Evolutionary conservation across 371 early-diverging fungal genomes (phyloP), one percentile per base, ranked within the genome.

Genomic region (Mortierella sp.): DNA sequence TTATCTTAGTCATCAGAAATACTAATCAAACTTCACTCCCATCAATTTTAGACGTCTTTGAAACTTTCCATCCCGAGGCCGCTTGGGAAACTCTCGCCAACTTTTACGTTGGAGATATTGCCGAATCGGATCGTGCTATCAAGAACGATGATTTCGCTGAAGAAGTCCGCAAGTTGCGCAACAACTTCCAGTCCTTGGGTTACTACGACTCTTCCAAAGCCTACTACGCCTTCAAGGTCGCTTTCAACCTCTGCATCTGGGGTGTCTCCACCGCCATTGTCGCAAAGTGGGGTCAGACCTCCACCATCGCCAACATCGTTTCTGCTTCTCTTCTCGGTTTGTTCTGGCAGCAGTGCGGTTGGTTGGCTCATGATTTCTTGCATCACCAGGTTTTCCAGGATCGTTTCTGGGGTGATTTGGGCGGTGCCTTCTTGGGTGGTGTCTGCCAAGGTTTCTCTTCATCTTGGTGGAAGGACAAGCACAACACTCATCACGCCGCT

Each of bases 381-480:
- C 96, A 96, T 72, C 93, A 95, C 84, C 95, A 95, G 68, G 91
- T 93, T 35, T 95, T 94, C 80, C 81, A 88, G 43, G 90, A 91
- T 75, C 89, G 95, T 37, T 64, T 71, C 42, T 83, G 83, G 70
- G 94, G 94, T 65, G 89, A 93, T 75, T 60, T 85, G 19, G 51
- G 92, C 42, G 91, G 93, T 8, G 89, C 90, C 70, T 88, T 95
- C 69, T 76, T 93, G 51, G 96, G 96, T 61, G 92, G 92, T 73
- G 85, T 94, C 59, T 90, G 88, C 82, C 94, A 94, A 75, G 95
- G 94, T 0, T 92, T 93, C 72, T 90, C 91, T 23, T 87, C 92
- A 8, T 87, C 89, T 23, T 92, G 91, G 93, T 96, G 96, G 96
- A 94, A 94, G 83, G 89, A 95, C 84, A 95, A 96, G 88, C 96